These are phyloP conservation scores for Neurospora sp. DNA, from an alignment of 495 filamentous ascomycete species.

Conservation along the genomic window DNA sequence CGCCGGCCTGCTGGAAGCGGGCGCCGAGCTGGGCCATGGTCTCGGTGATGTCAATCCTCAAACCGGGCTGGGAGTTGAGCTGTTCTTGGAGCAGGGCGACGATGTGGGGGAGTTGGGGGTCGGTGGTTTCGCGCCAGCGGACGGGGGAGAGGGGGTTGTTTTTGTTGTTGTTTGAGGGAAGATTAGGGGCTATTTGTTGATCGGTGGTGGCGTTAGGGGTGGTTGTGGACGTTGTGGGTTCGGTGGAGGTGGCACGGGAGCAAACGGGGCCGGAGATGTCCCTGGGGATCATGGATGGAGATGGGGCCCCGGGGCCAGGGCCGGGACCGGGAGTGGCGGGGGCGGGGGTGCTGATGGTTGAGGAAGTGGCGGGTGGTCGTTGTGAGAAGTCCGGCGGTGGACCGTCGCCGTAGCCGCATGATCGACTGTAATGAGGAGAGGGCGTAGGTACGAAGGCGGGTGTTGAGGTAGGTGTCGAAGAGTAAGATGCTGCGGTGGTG, in stretches of 20 bases:
- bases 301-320: neutral
- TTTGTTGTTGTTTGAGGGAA: neutral
- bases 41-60: slow-evolving; percentile 16
- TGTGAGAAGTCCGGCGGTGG: neutral
- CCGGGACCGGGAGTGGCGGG: neutral
- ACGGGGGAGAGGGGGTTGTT: slow-evolving; percentile 1
- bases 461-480: neutral
- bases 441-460: neutral
- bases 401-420: neutral
- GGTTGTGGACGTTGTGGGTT: neutral
- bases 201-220: neutral
- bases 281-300: neutral
- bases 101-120: slow-evolving; percentile 15
- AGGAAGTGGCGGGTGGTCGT: neutral
- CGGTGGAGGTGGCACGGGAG: neutral
- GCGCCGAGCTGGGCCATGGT: slow-evolving; percentile 17
- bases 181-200: neutral
- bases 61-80: slow-evolving; percentile 17
- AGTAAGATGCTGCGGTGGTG: neutral
- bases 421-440: neutral
- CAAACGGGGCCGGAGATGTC: neutral
- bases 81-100: slow-evolving; percentile 16
- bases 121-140: slow-evolving; percentile 6
- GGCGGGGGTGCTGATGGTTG: neutral
- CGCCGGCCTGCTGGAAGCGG: slow-evolving; percentile 19